A percentile compares a stretch with the other conserved stretches of the same genome.
Evolutionary conservation across 2,329 filamentous ascomycete genomes (phyloP).

Genomic region (Hortaea werneckii): DNA sequence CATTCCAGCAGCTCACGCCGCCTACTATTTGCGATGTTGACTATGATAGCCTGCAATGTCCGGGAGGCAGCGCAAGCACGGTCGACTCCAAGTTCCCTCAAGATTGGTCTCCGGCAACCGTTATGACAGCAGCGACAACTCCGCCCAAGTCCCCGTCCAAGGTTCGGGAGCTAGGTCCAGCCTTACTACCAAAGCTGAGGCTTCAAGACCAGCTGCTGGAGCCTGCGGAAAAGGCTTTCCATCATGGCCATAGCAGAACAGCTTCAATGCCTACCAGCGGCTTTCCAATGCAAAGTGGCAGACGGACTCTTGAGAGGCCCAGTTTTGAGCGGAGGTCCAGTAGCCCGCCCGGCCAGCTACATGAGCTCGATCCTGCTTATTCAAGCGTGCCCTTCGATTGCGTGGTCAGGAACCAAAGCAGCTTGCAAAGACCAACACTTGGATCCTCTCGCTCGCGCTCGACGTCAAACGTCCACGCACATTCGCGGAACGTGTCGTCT

Average conservation of each 20-base stretch:
- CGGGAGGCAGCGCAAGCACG: constrained; percentile 23
- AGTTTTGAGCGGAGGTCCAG: constrained; percentile 14
- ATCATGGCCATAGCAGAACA: constrained; percentile 17
- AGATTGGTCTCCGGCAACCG: constrained; percentile 23
- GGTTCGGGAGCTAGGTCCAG: constrained; percentile 19
- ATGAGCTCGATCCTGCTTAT: constrained; percentile 8
- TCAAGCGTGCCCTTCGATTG: constrained; percentile 12
- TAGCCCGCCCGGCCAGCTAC: constrained; percentile 14
- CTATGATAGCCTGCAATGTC: constrained; percentile 18
- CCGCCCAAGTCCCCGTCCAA: constrained; percentile 20
- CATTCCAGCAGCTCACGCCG: constrained; percentile 36
- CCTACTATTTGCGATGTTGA: constrained; percentile 26
- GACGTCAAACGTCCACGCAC: constrained; percentile 13
- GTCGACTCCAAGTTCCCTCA: constrained; percentile 16
- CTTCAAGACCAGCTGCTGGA: constrained; percentile 21
- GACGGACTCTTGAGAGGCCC: constrained; percentile 8
- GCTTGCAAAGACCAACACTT: constrained; percentile 14
- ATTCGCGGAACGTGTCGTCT: constrained; percentile 23
- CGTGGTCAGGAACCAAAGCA: constrained; percentile 10
- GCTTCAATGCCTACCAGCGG: constrained; percentile 19
- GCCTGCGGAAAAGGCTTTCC: constrained; percentile 2
- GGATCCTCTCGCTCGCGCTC: constrained; percentile 15
- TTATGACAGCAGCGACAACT: constrained; percentile 21
- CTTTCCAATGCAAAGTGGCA: constrained; percentile 18
- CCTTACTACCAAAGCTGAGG: constrained; percentile 18